Evolutionary conservation across 2,329 filamentous ascomycete species (phyloP).

Genomic region (Cryphonectria radicalis): DNA sequence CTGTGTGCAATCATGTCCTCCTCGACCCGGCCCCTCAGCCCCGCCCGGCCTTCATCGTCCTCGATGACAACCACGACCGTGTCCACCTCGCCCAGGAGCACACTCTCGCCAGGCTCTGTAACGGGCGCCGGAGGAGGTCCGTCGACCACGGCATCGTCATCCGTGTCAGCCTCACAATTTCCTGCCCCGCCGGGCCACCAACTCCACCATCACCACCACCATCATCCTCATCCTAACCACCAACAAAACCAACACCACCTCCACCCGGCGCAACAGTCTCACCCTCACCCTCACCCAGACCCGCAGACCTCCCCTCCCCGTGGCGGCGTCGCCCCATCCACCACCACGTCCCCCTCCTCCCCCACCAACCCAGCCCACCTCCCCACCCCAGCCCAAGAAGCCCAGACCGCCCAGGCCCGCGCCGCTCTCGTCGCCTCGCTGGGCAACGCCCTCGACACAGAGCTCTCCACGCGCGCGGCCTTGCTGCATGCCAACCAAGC

Average conservation of each 20-base stretch:
- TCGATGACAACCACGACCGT: slow-evolving; percentile 30
- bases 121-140: slow-evolving; percentile 19
- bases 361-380: slow-evolving; percentile 41
- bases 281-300: slow-evolving; percentile 3
- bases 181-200: slow-evolving; percentile 14
- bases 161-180: slow-evolving; percentile 26
- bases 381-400: slow-evolving; percentile 48
- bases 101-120: slow-evolving; percentile 21
- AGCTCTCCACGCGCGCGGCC: slow-evolving; percentile 69
- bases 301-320: slow-evolving; percentile 7
- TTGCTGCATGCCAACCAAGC: slow-evolving; percentile 71
- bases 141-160: slow-evolving; percentile 29
- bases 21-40: slow-evolving; percentile 23
- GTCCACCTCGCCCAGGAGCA: slow-evolving; percentile 28
- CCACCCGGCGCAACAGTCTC: background rate
- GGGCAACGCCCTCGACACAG: slow-evolving; percentile 70
- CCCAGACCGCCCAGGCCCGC: slow-evolving; percentile 60
- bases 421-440: slow-evolving; percentile 64
- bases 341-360: slow-evolving; percentile 12
- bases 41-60: slow-evolving; percentile 27
- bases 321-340: background rate
- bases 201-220: slow-evolving; percentile 1
- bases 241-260: background rate
- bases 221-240: background rate
- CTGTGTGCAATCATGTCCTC: slow-evolving; percentile 22